Evolutionary conservation across 768 basidiomycete species (phyloP), one percentile per base, ranked within the genome.

Genomic region (Mycena amicta): DNA sequence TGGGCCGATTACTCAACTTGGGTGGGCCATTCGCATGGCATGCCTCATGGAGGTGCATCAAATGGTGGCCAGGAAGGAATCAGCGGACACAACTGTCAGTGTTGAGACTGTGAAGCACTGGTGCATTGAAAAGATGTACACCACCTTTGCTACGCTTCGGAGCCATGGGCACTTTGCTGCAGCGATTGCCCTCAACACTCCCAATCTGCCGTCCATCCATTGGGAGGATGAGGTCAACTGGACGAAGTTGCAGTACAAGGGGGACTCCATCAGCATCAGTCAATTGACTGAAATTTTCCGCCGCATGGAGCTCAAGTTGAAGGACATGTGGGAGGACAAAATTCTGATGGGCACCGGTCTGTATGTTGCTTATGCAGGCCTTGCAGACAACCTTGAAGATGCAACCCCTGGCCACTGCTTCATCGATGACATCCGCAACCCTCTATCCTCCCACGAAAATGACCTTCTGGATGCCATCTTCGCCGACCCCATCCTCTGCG

Each of bases 351-450:
- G 62, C 0, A 23, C 64, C 0, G 15, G 40, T 0, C 11, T 73
- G 0, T 22, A 52, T 0, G 55, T 62, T 2, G 5, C 61, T 12
- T 69, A 71, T 39, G 5, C 8, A 0, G 5, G 33, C 3, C 4
- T 72, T 0, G 13, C 47, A 1, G 74, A 75, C 12, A 58, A 73
- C 30, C 61, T 68, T 0, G 39, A 29, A 5, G 45, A 65, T n/a
- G 23, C 28, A 0, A 40, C 39, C 0, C 54, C 64, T 2, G 67
- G 68, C 0, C 67, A 69, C 53, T 63, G 50, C 3, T 69, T 72
- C 57, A 20, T 68, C 18, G 33, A 50, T 1, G 59, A 68, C 41
- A 30, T 8, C 0, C 20, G 39, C 1, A 68, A 69, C 51, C 39
- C 33, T 1, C 56, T 64, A 26, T 22, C 53, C 11, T 16, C 3